A percentile compares a stretch with the other conserved stretches of the same genome.
Evolutionary conservation across 768 basidiomycete species (phyloP).

Genomic region (Naematelia encephala): DNA sequence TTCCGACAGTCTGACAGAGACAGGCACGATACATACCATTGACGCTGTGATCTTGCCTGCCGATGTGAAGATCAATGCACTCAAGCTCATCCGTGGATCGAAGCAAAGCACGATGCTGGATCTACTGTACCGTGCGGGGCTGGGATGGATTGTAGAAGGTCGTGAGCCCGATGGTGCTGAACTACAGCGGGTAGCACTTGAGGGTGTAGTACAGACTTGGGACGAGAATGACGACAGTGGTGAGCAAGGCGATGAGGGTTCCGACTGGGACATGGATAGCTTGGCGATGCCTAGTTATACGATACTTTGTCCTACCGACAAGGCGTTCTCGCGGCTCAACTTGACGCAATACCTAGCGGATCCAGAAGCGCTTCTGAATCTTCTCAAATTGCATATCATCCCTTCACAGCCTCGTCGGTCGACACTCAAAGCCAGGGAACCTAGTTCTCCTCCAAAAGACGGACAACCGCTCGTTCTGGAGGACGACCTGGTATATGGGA

Average conservation of each 20-base stretch:
- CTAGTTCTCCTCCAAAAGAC: constrained; percentile 53
- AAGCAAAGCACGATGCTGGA: constrained; percentile 85
- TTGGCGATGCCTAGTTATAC: constrained; percentile 63
- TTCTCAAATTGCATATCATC: constrained; percentile 53
- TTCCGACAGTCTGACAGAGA: constrained; percentile 68
- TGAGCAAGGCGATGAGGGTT: constrained; percentile 17
- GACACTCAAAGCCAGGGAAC: background rate
- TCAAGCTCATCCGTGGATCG: constrained; percentile 85
- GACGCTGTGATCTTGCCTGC: constrained; percentile 65
- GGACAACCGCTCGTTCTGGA: constrained; percentile 70
- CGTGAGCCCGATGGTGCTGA: constrained; percentile 35
- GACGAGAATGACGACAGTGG: constrained; percentile 5
- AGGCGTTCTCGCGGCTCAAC: constrained; percentile 84
- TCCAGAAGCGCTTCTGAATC: constrained; percentile 38
- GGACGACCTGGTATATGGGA: constrained; percentile 69
- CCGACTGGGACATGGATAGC: background rate
- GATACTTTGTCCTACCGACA: constrained; percentile 83
- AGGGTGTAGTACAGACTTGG: constrained; percentile 15
- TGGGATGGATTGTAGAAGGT: constrained; percentile 88
- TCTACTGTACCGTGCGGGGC: constrained; percentile 74
- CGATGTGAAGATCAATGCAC: constrained; percentile 76
- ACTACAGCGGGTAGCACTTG: constrained; percentile 15
- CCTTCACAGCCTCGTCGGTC: constrained; percentile 32
- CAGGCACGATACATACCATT: constrained; percentile 86
- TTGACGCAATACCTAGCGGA: constrained; percentile 58